These are phyloP conservation scores for Withania somnifera DNA, from an alignment of 305 asterid genomes.

Conservation along the genomic window DNA sequence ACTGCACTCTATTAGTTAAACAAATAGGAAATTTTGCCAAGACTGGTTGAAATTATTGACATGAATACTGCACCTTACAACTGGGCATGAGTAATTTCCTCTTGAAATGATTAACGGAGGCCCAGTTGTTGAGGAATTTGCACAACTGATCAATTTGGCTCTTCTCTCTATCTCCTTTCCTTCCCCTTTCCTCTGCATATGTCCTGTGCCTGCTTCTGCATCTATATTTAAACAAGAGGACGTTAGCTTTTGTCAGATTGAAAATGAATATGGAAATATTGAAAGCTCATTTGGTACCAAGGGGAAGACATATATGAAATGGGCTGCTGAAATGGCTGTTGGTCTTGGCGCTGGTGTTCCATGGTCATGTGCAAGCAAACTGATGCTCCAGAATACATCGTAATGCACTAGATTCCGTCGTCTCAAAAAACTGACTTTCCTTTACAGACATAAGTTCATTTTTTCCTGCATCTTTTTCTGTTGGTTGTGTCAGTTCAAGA, in stretches of 20 bases:
- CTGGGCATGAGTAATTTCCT: conserved; percentile 1
- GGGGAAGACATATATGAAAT: conserved; percentile 65
- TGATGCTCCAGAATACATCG: conserved; percentile 90
- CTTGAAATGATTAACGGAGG: neutral
- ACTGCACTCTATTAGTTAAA: neutral
- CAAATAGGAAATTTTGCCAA: neutral
- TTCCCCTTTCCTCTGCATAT: neutral
- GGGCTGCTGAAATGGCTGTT: conserved; percentile 95
- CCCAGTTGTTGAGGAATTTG: neutral
- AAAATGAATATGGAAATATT: conserved; percentile 86
- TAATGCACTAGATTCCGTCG: conserved; percentile 29
- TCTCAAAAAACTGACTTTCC: too few relatives aligned
- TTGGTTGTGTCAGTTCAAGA: neutral
- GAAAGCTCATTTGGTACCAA: conserved; percentile 58
- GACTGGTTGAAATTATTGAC: neutral
- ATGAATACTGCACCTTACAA: neutral
- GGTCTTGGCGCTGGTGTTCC: conserved; percentile 93
- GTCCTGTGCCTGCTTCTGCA: neutral
- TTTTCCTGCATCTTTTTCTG: too few relatives aligned
- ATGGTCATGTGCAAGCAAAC: conserved; percentile 93
- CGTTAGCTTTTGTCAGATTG: conserved; percentile 45
- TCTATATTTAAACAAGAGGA: neutral
- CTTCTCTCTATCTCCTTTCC: neutral
- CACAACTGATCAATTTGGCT: neutral
- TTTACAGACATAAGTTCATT: too few relatives aligned